Base-by-base conservation (phyloP, 495 filamentous ascomycete genomes). In the Penicillium egyptiacum region DNA sequence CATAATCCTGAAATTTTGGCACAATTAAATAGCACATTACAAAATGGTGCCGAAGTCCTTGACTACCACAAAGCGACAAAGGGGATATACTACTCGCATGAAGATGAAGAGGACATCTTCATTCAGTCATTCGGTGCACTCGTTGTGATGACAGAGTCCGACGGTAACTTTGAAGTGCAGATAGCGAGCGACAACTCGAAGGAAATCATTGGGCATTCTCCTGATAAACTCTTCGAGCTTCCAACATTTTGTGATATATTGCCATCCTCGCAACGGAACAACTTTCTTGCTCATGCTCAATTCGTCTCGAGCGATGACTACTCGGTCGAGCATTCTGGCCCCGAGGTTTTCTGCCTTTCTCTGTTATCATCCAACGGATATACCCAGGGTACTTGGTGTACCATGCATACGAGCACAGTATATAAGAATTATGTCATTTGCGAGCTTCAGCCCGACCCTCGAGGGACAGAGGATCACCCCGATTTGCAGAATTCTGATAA, bases 101-200 rank as follows among this genome's bases (percentile, higher is more conserved):
- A 64, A 33, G 72, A 72, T 41, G 61, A 62, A 7, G 52, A 26
- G 1, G 52, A 33, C 6, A 67, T 66, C 20, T 83, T 86, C 41
- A 76, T 94, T 3, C 91, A 96, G 58, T 68, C 79, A 0, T 96
- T 94, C 67, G 92, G 92, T 3, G 73, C 87, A 17, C 72, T 96
- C 12, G 58, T 96, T 11, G 91, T 87, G 5, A 61, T 96, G 11
- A 77, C 79, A 50, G 77, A 85, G 42, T 64, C 73, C 2, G 83
- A 85, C 43, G 85, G 83, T 12, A 79, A 77, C 20, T 76, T 92
- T 5, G 58, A 75, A 16, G 88, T 92, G 10, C 80, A 89, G 57
- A 78, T 88, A 40, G 91, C 82, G 33, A 96, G 91, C 76, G 89
- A 91, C 72, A 96, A 96, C 63, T 88, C 88, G 0, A 75, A 83